A percentile compares a stretch with the other conserved stretches of the same genome.
These are phyloP conservation scores for Xylariales sp. DNA, from an alignment of 2,329 filamentous ascomycete species.

Conservation along the genomic window DNA sequence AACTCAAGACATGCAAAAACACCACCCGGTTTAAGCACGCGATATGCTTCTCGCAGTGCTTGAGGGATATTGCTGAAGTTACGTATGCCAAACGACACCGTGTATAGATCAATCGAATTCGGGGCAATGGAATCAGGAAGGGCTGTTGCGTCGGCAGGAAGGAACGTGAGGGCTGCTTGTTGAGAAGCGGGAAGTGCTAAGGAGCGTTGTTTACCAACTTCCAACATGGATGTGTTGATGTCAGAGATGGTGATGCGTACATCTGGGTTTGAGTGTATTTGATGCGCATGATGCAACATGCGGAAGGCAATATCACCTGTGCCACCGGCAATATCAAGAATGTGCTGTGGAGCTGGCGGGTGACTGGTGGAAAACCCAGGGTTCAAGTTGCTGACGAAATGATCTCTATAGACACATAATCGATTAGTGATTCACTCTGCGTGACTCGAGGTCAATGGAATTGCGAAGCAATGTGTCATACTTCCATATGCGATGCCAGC, in stretches of 20 bases:
- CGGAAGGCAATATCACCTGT: constrained; percentile 98
- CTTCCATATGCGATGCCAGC: constrained; percentile 95
- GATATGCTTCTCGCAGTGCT: constrained; percentile 76
- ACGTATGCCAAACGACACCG: constrained; percentile 93
- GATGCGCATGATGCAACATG: constrained; percentile 82
- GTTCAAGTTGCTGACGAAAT: constrained; percentile 89
- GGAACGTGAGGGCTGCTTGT: constrained; percentile 62
- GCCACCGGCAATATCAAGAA: constrained; percentile 94
- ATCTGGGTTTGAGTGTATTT: constrained; percentile 72
- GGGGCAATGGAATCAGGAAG: constrained; percentile 59
- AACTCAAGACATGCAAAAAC: constrained; percentile 98
- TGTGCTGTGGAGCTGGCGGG: constrained; percentile 54
- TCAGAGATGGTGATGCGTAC: constrained; percentile 88
- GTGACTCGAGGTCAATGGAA: too few relatives aligned
- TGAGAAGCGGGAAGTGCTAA: constrained; percentile 50
- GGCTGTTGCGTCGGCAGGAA: constrained; percentile 86
- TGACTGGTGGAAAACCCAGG: constrained; percentile 58
- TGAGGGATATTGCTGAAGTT: constrained; percentile 92
- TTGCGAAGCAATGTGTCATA: too few relatives aligned
- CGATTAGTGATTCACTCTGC: too few relatives aligned
- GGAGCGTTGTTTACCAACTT: constrained; percentile 78
- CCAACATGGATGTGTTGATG: constrained; percentile 94
- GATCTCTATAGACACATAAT: too few relatives aligned
- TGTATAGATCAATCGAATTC: constrained; percentile 86
- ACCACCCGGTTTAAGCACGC: constrained; percentile 89